Conservation (phyloP, 2,329 filamentous ascomycete species). For the Fusarium marasasianum region DNA sequence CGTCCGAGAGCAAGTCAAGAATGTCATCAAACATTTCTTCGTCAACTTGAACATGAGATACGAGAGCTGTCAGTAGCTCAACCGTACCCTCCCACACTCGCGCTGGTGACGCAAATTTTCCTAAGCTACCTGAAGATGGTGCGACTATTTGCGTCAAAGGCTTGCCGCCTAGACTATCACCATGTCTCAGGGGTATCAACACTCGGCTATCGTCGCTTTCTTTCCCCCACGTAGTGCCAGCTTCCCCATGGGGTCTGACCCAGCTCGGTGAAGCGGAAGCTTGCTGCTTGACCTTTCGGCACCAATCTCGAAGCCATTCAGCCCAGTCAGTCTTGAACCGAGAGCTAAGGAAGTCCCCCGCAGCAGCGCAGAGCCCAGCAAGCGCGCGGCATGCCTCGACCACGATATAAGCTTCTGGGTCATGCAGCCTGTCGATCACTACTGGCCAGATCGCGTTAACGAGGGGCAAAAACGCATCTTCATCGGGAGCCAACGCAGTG, state of each 20-base stretch:
- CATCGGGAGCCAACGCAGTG: constrained; percentile 76
- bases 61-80: constrained; percentile 67
- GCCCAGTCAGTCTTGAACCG: constrained; percentile 80
- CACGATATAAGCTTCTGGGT: constrained; percentile 73
- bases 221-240: constrained; percentile 22
- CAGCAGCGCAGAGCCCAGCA: constrained; percentile 71
- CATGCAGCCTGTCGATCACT: constrained; percentile 72
- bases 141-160: constrained; percentile 5
- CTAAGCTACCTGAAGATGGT: constrained; percentile 53
- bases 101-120: constrained; percentile 68
- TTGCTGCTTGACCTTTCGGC: constrained; percentile 53
- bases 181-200: constrained; percentile 47
- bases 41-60: constrained; percentile 69
- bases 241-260: constrained; percentile 29
- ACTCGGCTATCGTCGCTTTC: constrained; percentile 40
- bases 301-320: constrained; percentile 62
- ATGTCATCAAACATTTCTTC: constrained; percentile 78
- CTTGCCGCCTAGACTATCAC: constrained; percentile 31
- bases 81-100: constrained; percentile 73
- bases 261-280: constrained; percentile 41
- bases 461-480: constrained; percentile 86
- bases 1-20: constrained; percentile 67
- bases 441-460: constrained; percentile 94
- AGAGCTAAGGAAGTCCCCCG: constrained; percentile 82
- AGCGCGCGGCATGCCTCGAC: constrained; percentile 77